Evolutionary conservation across 2,329 filamentous ascomycete species (phyloP), one percentile per base, ranked within the genome.

Genomic region (Penicillium sp.): DNA sequence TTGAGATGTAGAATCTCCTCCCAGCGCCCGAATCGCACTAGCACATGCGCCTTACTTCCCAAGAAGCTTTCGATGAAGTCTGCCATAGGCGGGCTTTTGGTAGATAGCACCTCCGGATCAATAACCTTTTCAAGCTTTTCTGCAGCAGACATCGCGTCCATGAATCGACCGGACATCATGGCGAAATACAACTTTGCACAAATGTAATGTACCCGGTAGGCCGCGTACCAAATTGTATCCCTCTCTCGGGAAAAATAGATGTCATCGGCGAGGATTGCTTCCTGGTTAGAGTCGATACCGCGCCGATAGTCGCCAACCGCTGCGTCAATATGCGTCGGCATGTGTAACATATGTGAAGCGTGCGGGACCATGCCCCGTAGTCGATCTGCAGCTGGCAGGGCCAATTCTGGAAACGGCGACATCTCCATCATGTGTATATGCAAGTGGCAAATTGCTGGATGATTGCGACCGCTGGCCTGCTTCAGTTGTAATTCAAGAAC

Each of bases 391-490:
- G 81, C 75, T 0, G 80, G 74, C 12, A 89, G 67, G 2, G 84
- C 87, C 0, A 68, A 64, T 63, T 89, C 87, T 0, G 87, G 87
- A 0, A 73, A 78, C 0, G 76, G 71, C 0, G 87, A 89, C 87
- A 90, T 90, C 64, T 91, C 88, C 78, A 89, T 86, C 8, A 89
- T 78, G 58, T 90, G 87, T 26, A 90, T 87, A 68, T 91, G 90
- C 30, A 91, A 72, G 66, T 91, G 88, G 2, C 90, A 75, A 0
- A 91, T 69, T 0, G 87, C 88, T 0, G 88, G 85, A 63, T 93
- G 89, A 4, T 73, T 56, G 7, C 75, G 65, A 1, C 76, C 80
- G 4, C 71, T 74, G 1, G 76, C 64, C 2, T 76, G 72, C 3
- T 67, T 62, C 23, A 91, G 69, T 0, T 81, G 82, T 1, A 65